phyloP scores from a whole-genome alignment of 768 basidiomycete species.

The Lactifluus echinatus region DNA sequence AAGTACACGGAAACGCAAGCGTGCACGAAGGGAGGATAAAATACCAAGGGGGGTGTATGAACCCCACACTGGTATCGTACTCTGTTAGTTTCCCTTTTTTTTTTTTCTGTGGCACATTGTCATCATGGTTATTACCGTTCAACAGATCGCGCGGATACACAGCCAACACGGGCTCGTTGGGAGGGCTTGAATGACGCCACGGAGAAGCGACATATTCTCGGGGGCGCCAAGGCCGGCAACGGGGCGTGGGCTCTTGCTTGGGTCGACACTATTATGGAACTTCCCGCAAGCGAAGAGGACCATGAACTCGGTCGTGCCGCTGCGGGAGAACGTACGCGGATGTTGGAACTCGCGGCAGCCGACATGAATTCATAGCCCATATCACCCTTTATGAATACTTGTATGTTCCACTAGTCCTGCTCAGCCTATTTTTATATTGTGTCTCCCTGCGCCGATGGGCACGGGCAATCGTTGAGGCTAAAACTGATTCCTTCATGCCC shows the following conservation, averaged over 20 bases:
- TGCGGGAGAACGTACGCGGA: conserved; percentile 17
- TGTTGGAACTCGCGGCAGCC: conserved; percentile 1
- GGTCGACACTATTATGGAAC: conserved; percentile 49
- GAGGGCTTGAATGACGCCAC: conserved; percentile 43
- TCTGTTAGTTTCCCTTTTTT: conserved; percentile 44
- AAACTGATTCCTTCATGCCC: too few relatives aligned
- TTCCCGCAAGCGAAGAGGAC: conserved; percentile 17
- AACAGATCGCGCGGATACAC: conserved; percentile 68
- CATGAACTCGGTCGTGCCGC: conserved; percentile 17
- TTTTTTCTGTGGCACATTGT: not conserved
- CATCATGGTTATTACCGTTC: conserved; percentile 1
- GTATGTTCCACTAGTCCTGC: too few relatives aligned
- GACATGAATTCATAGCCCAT: conserved; percentile 6
- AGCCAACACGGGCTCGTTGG: conserved; percentile 59
- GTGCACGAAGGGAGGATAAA: conserved; percentile 19
- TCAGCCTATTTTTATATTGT: too few relatives aligned
- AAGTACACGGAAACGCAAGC: conserved; percentile 15
- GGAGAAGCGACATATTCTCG: conserved; percentile 42
- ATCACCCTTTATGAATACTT: too few relatives aligned
- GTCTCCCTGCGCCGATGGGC: too few relatives aligned
- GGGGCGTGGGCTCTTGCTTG: conserved; percentile 77
- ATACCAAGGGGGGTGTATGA: conserved; percentile 71
- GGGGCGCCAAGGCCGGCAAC: conserved; percentile 67
- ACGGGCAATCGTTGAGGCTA: too few relatives aligned
- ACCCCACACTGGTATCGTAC: conserved; percentile 65